Evolutionary conservation across 2,329 filamentous ascomycete genomes (phyloP), one percentile per base, ranked within the genome.

Genomic region (Tolypocladium pustulatum): DNA sequence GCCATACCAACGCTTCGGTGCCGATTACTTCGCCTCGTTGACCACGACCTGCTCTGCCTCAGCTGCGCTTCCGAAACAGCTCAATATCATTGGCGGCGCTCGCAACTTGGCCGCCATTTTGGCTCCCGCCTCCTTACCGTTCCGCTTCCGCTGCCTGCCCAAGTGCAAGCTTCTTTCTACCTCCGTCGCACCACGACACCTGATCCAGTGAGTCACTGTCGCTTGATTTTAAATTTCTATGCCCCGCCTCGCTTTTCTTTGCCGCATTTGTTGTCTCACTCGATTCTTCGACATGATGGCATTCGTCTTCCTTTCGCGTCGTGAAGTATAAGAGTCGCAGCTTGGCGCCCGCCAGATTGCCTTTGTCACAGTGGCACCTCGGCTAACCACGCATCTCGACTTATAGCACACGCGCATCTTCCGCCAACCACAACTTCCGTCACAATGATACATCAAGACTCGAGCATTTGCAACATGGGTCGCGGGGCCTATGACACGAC

Each of bases 401-500:
- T 46, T 25, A 57, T 37, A 56, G 53, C 25, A 56, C 40, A 46
- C 49, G 37, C 57, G 27, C 53, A 27, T 57, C 59, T 36, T 37
- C 32, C 22, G 8, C 36, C 38, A 55, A 55, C 56, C 55, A 55
- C 58, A 36, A 58, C 61, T 59, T 60, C 60, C 61, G 36, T 62
- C 67, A 74, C 62, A 62, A 77, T 77, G 75, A 62, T 73, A 62
- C 65, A 70, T 62, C 62, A 65, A 59, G 67, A 66, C 56, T 68
- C 69, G 60, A 68, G 64, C 61, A 66, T 68, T 55, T 68, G 64
- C 70, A 77, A 80, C 68, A 79, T 79, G 76, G 78, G 76, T 61
- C 73, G 78, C 59, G 78, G 78, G 60, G 78, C 77, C 63, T 81
- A 81, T 65, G 78, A 81, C 64, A 79, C 76, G 62, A 80, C 78